Percentiles rank a stretch among this genome's conserved stretches.
Conservation (phyloP, 2,329 filamentous ascomycete species). For the Ophiocordyceps australis region DNA sequence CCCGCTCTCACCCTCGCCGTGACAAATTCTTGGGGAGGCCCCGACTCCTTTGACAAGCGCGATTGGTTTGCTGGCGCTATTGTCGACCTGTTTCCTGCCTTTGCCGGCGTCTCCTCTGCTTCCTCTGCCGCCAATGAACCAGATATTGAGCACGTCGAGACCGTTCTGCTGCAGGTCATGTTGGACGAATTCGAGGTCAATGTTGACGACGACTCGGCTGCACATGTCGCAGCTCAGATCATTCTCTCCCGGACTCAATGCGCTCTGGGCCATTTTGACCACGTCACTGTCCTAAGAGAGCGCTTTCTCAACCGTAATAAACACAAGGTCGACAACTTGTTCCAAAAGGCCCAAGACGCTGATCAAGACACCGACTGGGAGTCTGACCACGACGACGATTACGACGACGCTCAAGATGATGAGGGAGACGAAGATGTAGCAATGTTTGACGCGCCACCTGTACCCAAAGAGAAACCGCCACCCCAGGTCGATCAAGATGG, state of each 20-base stretch:
- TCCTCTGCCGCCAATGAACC: conserved; percentile 25
- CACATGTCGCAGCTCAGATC: conserved; percentile 55
- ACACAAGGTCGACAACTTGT: conserved; percentile 33
- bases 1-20: conserved; percentile 75
- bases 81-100: conserved; percentile 60
- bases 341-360: conserved; percentile 33
- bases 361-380: conserved; percentile 45
- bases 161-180: conserved; percentile 77
- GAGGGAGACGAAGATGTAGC: conserved; percentile 39
- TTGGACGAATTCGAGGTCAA: conserved; percentile 89
- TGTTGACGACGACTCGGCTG: conserved; percentile 75
- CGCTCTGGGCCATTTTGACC: conserved; percentile 44
- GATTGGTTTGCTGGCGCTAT: conserved; percentile 91
- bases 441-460: conserved; percentile 50
- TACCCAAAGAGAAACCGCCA: conserved; percentile 44
- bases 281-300: conserved; percentile 43
- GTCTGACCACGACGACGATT: conserved; percentile 37
- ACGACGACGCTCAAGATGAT: conserved; percentile 39
- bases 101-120: conserved; percentile 23
- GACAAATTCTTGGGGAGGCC: conserved; percentile 73
- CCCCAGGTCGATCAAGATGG: conserved; percentile 69
- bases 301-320: conserved; percentile 44
- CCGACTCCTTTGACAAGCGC: conserved; percentile 68
- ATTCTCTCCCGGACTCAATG: conserved; percentile 48
- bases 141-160: conserved; percentile 65